Evolutionary conservation across 441 rosid genomes (phyloP).

Genomic region (Pelargonium cotyledonis): DNA sequence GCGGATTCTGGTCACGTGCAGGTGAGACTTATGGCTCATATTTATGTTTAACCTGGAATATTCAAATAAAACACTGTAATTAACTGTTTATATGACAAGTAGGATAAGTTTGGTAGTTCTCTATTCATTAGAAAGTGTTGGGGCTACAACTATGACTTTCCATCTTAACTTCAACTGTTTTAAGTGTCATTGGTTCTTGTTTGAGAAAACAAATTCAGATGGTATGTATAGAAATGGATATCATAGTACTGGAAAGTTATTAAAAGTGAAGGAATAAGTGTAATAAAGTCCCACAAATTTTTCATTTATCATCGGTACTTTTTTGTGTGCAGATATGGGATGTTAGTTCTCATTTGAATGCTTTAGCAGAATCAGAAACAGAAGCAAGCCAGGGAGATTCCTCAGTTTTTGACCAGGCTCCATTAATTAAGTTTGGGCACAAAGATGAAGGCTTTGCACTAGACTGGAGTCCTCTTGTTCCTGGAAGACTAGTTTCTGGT

Average conservation of each 20-base stretch:
- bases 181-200: too few species aligned
- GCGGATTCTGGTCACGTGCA: conserved; percentile 87
- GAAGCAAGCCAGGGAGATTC: conserved; percentile 32
- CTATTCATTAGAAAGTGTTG: too few species aligned
- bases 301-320: not conserved
- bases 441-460: conserved; percentile 90
- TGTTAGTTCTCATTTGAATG: conserved; percentile 66
- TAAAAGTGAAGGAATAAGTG: too few species aligned
- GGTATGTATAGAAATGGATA: too few species aligned
- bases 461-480: conserved; percentile 82
- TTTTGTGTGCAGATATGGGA: conserved; percentile 69
- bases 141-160: too few species aligned
- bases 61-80: not conserved
- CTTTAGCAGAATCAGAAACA: conserved; percentile 62
- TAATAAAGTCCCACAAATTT: not conserved
- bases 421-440: conserved; percentile 72
- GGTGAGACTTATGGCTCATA: conserved; percentile 32
- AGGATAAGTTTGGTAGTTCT: too few species aligned
- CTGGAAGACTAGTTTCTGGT: conserved; percentile 90
- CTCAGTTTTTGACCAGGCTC: conserved; percentile 59
- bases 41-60: too few species aligned
- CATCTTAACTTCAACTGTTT: too few species aligned
- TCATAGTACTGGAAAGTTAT: too few species aligned
- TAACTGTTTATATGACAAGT: not conserved
- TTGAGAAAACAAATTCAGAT: not conserved